Base-by-base conservation (phyloP, 371 early-diverging fungal species). In the Mortierella sp. region DNA sequence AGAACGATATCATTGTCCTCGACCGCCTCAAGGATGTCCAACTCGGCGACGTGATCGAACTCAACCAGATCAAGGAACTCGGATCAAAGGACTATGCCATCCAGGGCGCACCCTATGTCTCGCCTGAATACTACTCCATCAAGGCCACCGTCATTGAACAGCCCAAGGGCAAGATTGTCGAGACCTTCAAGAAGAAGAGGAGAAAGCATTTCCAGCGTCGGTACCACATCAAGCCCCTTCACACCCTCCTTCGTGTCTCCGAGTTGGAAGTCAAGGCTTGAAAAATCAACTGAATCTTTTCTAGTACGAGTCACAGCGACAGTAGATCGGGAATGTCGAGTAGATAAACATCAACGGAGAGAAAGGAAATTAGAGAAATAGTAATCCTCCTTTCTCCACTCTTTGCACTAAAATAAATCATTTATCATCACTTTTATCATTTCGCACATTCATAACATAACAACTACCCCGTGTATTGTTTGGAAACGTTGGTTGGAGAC, bases 81-180 rank as follows among this genome's bases (percentile, higher is more conserved):
- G 97, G 97, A 7, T 94, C 95, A 68, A 94, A 93, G 73, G 97
- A 97, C 76, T 97, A 94, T 83, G 92, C 97, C 7, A 90, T 99
- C 82, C 89, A 94, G 83, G 99, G 99, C 0, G 89, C 94, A 77
- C 99, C 98, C 42, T 96, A 94, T 77, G 92, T 99, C 31, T 89
- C 93, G 42, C 93, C 96, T 14, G 86, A 88, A 14, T 92, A 93
- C 71, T 95, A 91, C 83, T 89, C 89, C 71, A 94, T 99, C 80
- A 91, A 94, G 82, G 98, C 97, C 13, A 95, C 96, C 0, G 97
- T 97, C 2, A 92, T 97, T 71, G 98, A 99, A 89, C 98, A 99
- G 72, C 93, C 97, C 34, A 94, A 94, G 84, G 94, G 96, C 78
- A 94, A 93, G 84, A 90, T 94, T 58, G 92, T 94, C 72, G 93